These are phyloP conservation scores for Suhomyces vadensis DNA, from an alignment of 805 yeast genomes.

Conservation along the genomic window DNA sequence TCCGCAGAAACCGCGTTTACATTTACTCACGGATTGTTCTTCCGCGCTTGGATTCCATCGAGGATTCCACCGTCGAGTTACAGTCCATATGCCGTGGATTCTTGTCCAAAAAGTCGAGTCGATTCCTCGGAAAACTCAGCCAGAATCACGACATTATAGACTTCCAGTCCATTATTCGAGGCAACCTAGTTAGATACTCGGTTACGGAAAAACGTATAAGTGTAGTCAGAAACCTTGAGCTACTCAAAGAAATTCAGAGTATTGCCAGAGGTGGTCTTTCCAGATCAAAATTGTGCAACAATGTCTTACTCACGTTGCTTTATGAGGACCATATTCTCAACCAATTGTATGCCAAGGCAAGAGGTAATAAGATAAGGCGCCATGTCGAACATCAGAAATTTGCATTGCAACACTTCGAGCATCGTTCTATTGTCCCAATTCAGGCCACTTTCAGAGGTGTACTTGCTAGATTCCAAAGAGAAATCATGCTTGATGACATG, in stretches of 20 bases:
- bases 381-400: constrained; percentile 20
- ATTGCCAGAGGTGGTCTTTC: constrained; percentile 47
- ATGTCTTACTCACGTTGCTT: constrained; percentile 42
- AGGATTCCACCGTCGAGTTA: constrained; percentile 23
- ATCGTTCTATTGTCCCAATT: constrained; percentile 36
- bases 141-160: constrained; percentile 16
- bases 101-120: constrained; percentile 18
- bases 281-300: constrained; percentile 44
- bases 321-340: constrained; percentile 40
- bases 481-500: constrained; percentile 53
- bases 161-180: constrained; percentile 44
- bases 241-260: constrained; percentile 37
- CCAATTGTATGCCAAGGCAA: constrained; percentile 41
- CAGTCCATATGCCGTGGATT: constrained; percentile 34
- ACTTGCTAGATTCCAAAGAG: constrained; percentile 55
- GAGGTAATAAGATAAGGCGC: constrained; percentile 44
- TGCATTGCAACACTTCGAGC: constrained; percentile 16
- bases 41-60: constrained; percentile 22
- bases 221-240: constrained; percentile 9
- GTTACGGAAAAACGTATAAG: constrained; percentile 15
- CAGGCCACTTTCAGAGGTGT: constrained; percentile 69
- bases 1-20: constrained; percentile 23
- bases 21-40: constrained; percentile 22
- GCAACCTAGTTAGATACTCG: constrained; percentile 31
- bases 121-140: not conserved